Evolutionary conservation across 140 eudicot genomes (phyloP).

Genomic region (Erigeron philadelphicus): DNA sequence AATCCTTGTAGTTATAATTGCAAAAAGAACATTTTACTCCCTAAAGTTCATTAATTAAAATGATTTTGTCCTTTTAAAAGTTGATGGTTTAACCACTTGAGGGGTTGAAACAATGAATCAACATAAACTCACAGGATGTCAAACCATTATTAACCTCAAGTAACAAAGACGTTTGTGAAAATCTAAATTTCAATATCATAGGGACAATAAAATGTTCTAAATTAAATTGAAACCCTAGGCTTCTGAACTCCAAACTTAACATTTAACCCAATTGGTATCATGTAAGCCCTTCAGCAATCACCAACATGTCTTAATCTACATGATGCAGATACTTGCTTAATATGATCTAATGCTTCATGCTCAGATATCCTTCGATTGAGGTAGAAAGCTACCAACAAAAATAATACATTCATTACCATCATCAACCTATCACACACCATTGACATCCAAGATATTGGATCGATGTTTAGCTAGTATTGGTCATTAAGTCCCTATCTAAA

Average conservation of each 20-base stretch:
- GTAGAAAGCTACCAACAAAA: constrained; percentile 8
- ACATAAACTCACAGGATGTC: no score
- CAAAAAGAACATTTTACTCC: no score
- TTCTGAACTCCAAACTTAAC: not conserved
- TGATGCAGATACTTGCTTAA: not conserved
- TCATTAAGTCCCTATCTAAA: constrained; percentile 7
- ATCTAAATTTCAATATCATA: not conserved
- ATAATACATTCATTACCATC: constrained; percentile 10
- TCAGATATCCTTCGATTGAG: constrained; percentile 4
- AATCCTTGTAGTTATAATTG: no score
- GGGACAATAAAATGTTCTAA: not conserved
- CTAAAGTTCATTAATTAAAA: no score
- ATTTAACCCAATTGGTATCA: constrained; percentile 8
- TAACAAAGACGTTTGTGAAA: not conserved
- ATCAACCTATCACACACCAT: constrained; percentile 12
- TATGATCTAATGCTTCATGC: constrained; percentile 5
- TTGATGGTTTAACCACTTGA: no score
- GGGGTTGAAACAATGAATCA: no score
- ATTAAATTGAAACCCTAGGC: not conserved
- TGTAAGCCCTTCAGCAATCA: constrained; percentile 16
- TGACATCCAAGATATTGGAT: constrained; percentile 14
- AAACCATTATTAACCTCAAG: no score
- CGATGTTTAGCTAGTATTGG: constrained; percentile 3
- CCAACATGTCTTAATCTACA: not conserved
- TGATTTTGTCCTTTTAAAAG: no score